A percentile compares a stretch with the other conserved stretches of the same genome.
phyloP scores from a whole-genome alignment of 306 rosid genomes.

The Malus sieversii region DNA sequence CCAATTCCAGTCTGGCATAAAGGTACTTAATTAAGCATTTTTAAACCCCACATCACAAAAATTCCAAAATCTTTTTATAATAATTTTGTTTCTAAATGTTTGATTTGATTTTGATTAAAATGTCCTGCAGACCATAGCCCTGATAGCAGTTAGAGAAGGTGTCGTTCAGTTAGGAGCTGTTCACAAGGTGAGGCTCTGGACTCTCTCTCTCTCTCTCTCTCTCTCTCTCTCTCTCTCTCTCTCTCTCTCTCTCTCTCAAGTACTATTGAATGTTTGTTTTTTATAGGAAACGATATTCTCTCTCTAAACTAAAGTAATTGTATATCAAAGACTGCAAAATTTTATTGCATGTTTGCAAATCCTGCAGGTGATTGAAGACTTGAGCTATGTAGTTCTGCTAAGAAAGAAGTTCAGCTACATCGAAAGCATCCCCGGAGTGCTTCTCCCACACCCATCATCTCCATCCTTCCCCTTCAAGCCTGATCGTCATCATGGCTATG shows the following conservation, averaged over 20 bases:
- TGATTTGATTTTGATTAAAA: conserved; percentile 5
- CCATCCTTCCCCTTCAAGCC: conserved; percentile 42
- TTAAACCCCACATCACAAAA: not conserved
- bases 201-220: not conserved
- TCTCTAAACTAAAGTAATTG: not conserved
- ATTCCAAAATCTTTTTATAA: not conserved
- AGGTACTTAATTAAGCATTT: conserved; percentile 32
- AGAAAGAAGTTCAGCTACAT: conserved; percentile 87
- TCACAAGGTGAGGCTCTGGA: conserved; percentile 45
- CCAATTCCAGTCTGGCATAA: conserved; percentile 96
- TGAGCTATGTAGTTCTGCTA: conserved; percentile 69
- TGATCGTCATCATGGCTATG: conserved; percentile 23
- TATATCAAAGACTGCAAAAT: not conserved
- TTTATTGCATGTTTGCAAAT: not conserved
- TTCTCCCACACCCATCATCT: conserved; percentile 91
- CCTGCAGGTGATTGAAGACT: conserved; percentile 70
- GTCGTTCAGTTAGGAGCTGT: conserved; percentile 90
- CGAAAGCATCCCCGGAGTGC: conserved; percentile 95
- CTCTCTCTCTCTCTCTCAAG: not conserved
- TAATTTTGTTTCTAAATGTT: not conserved
- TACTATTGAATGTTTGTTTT: not conserved
- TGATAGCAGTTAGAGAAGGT: conserved; percentile 95
- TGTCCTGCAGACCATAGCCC: conserved; percentile 77
- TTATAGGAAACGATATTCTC: not conserved
- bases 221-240: not conserved